phyloP scores from a whole-genome alignment of 768 basidiomycete genomes.

The Gloeopeniophorella convolvens region DNA sequence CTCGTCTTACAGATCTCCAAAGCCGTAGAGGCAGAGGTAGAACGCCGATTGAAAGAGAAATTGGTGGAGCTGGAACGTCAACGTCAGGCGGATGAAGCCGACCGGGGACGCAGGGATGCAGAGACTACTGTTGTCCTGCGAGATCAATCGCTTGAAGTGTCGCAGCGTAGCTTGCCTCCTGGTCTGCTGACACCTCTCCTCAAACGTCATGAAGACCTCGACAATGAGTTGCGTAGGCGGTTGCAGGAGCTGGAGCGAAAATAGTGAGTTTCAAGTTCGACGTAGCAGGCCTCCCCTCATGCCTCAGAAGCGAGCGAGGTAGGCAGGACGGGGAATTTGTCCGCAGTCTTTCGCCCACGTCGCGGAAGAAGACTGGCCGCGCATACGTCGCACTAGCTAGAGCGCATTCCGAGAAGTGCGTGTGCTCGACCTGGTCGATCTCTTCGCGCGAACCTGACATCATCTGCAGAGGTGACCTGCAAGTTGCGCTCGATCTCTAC shows the following conservation, averaged over 20 bases:
- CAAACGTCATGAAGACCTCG: slow-evolving; percentile 60
- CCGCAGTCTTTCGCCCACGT: slow-evolving; percentile 60
- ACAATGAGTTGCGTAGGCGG: slow-evolving; percentile 56
- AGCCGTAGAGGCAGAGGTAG: slow-evolving; percentile 72
- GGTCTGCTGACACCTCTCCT: slow-evolving; percentile 56
- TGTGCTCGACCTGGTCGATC: slow-evolving; percentile 10
- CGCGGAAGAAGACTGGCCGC: slow-evolving; percentile 75
- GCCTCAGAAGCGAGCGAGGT: slow-evolving; percentile 46
- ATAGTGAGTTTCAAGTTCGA: slow-evolving; percentile 43
- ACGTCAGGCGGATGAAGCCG: slow-evolving; percentile 23
- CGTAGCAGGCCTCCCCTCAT: neutral
- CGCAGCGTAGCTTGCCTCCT: slow-evolving; percentile 28
- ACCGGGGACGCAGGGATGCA: slow-evolving; percentile 17
- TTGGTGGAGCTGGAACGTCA: slow-evolving; percentile 38
- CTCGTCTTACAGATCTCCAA: slow-evolving; percentile 50
- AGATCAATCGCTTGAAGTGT: slow-evolving; percentile 25
- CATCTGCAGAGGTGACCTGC: slow-evolving; percentile 60
- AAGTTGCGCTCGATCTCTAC: slow-evolving; percentile 74
- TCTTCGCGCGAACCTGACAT: neutral
- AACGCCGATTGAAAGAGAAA: slow-evolving; percentile 61
- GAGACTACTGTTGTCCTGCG: slow-evolving; percentile 33
- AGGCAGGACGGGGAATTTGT: slow-evolving; percentile 55
- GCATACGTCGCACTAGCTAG: slow-evolving; percentile 82
- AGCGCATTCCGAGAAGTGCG: slow-evolving; percentile 74
- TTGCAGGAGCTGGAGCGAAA: slow-evolving; percentile 66